Evolutionary conservation across 257 asterid genomes (phyloP).

Genomic region (Fraxinus americana): DNA sequence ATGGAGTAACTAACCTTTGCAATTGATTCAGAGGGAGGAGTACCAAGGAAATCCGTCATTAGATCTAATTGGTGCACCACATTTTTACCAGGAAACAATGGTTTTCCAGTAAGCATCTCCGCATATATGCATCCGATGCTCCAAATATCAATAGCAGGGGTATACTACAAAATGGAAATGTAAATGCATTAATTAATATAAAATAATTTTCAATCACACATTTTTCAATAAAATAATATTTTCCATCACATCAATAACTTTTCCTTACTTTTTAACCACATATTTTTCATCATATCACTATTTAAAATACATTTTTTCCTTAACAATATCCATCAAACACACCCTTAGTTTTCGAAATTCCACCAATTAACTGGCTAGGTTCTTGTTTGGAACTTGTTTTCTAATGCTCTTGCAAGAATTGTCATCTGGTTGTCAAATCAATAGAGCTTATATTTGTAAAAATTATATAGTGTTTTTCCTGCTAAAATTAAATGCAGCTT

Average conservation of each 20-base stretch:
- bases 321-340: too few relatives aligned
- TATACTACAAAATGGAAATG: slow-evolving; percentile 60
- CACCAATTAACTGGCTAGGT: background rate
- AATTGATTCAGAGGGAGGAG: slow-evolving; percentile 86
- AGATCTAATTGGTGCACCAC: slow-evolving; percentile 93
- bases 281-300: too few relatives aligned
- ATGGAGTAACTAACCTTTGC: slow-evolving; percentile 64
- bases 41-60: slow-evolving; percentile 91
- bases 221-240: too few relatives aligned
- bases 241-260: too few relatives aligned
- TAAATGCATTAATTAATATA: background rate
- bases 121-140: slow-evolving; percentile 97
- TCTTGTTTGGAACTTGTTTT: background rate
- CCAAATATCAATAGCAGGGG: slow-evolving; percentile 97
- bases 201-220: too few relatives aligned
- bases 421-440: background rate
- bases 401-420: background rate
- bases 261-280: too few relatives aligned
- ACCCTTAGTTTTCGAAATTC: background rate
- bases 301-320: too few relatives aligned
- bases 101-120: slow-evolving; percentile 85
- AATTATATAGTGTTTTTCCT: background rate
- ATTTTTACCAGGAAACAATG: slow-evolving; percentile 89
- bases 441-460: background rate
- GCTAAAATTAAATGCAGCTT: background rate